Conservation (phyloP, 2,329 filamentous ascomycete species). For the Fusarium sambucinum region DNA sequence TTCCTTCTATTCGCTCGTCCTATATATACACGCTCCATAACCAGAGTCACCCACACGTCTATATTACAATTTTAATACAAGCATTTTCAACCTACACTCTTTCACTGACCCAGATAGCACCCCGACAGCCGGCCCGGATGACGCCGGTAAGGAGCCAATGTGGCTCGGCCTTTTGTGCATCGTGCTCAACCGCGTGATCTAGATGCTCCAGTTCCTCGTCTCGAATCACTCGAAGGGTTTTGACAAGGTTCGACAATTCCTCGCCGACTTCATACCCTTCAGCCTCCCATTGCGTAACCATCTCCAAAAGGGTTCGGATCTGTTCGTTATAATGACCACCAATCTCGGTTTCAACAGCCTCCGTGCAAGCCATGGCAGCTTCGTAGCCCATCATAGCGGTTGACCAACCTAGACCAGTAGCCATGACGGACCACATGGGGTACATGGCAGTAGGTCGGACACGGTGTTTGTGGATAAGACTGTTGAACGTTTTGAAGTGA, state of each 20-base stretch:
- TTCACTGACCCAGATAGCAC: conserved; percentile 93
- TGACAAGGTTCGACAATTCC: conserved; percentile 79
- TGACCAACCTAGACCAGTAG: conserved; percentile 86
- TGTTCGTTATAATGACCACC: conserved; percentile 96
- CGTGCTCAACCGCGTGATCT: conserved; percentile 93
- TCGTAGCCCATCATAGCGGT: conserved; percentile 91
- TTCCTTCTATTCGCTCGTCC: conserved; percentile 27
- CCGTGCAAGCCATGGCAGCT: conserved; percentile 98
- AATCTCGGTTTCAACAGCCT: conserved; percentile 98
- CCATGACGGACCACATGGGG: conserved; percentile 85
- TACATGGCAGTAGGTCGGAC: conserved; percentile 94
- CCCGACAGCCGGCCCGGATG: conserved; percentile 89
- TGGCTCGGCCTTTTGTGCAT: conserved; percentile 88
- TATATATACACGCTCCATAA: conserved; percentile 40
- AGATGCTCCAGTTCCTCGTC: conserved; percentile 98
- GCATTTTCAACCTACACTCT: conserved; percentile 61
- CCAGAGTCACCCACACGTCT: conserved; percentile 21
- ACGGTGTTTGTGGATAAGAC: conserved; percentile 84
- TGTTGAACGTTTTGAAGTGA: conserved; percentile 88
- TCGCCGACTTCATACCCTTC: conserved; percentile 83
- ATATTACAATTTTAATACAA: conserved; percentile 49
- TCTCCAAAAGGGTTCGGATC: conserved; percentile 83
- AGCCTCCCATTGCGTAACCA: conserved; percentile 80
- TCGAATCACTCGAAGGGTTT: conserved; percentile 82
- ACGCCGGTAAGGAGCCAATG: conserved; percentile 89